Conservation (phyloP, 225 moss, liverwort and hornwort species). For the Thuidium tamariscinum region DNA sequence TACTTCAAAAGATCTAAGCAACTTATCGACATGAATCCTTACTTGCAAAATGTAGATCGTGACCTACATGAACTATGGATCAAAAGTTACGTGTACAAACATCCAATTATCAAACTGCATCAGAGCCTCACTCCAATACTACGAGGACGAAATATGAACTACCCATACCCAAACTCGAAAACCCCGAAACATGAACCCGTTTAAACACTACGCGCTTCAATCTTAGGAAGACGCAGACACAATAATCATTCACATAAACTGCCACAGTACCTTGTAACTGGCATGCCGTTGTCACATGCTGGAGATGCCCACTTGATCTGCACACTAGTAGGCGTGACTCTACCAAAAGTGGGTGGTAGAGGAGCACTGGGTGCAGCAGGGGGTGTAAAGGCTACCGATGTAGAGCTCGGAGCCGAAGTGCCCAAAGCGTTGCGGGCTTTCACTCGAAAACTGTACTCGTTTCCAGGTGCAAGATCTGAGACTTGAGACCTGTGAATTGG, state of each 20-base stretch:
- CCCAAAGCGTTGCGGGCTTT: not conserved
- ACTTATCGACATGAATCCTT: not conserved
- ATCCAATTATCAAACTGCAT: not conserved
- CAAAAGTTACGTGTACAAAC: not conserved
- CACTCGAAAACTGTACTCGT: constrained; percentile 5
- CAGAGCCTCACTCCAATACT: not conserved
- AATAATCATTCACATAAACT: not conserved
- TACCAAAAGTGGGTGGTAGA: not conserved
- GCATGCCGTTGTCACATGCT: constrained; percentile 8
- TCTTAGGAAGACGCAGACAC: not conserved
- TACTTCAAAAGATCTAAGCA: not conserved
- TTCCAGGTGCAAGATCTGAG: not conserved
- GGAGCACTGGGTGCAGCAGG: constrained; percentile 5
- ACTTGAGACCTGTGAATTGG: not conserved
- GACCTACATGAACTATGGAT: not conserved
- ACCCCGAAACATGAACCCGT: no score
- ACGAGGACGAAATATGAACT: not conserved
- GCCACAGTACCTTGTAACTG: not conserved
- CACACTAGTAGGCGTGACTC: not conserved
- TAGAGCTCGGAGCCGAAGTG: not conserved
- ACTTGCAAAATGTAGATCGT: not conserved
- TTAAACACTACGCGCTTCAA: not conserved
- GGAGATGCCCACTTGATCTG: constrained; percentile 11
- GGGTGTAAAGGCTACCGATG: not conserved
- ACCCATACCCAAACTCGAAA: no score